These are phyloP conservation scores for Saccharomycopsis crataegensis DNA, from an alignment of 1,139 yeast species.

Conservation along the genomic window DNA sequence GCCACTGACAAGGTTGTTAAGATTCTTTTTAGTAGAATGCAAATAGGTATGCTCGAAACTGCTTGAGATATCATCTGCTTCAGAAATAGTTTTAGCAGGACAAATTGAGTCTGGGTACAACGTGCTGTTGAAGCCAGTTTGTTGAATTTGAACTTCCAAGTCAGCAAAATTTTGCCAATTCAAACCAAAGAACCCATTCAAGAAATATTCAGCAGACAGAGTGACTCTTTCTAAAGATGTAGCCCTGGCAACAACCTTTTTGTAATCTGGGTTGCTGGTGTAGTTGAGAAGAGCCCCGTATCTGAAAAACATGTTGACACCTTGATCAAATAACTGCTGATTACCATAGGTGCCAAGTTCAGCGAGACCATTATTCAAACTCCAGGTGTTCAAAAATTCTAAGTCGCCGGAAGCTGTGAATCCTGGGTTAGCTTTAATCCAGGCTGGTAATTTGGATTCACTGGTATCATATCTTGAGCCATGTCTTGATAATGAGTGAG, in stretches of 20 bases:
- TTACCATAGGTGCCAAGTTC: constrained; percentile 24
- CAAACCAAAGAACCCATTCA: constrained; percentile 35
- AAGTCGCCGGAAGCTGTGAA: constrained; percentile 28
- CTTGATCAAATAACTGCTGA: constrained; percentile 27
- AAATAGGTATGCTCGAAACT: constrained; percentile 31
- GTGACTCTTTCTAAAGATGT: constrained; percentile 34
- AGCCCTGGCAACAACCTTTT: constrained; percentile 31
- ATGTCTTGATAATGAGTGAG: constrained; percentile 58
- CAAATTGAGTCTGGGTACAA: constrained; percentile 35
- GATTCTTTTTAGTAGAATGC: constrained; percentile 26
- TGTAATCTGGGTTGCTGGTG: constrained; percentile 19
- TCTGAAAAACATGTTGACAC: constrained; percentile 29
- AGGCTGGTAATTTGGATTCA: constrained; percentile 23
- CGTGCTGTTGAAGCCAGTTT: constrained; percentile 32
- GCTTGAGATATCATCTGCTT: constrained; percentile 15
- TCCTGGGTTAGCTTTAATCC: constrained; percentile 24
- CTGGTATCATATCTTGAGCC: constrained; percentile 61
- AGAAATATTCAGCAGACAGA: constrained; percentile 34
- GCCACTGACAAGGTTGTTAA: constrained; percentile 28
- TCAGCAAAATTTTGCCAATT: constrained; percentile 21
- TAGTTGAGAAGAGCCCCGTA: constrained; percentile 28
- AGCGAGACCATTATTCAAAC: constrained; percentile 21
- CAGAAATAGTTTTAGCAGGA: constrained; percentile 28
- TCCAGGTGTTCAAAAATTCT: constrained; percentile 33
- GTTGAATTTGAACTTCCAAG: constrained; percentile 25